A percentile compares a stretch with the other conserved stretches of the same genome.
Evolutionary conservation across 768 basidiomycete species (phyloP).

Genomic region (Xerocomus brunneocitrinus): DNA sequence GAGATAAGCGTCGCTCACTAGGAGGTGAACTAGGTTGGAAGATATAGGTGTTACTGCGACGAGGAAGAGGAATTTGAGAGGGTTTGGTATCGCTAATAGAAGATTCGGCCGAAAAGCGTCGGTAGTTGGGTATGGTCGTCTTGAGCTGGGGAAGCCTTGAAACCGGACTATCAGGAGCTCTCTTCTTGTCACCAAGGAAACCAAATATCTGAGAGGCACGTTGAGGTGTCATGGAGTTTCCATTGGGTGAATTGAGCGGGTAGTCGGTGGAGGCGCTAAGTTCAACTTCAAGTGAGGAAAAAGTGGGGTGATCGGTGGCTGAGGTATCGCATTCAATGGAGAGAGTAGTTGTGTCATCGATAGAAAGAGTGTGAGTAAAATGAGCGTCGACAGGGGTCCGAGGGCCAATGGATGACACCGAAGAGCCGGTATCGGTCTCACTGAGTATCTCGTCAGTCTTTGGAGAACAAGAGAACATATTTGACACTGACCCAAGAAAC

Average conservation of each 20-base stretch:
- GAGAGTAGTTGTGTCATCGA: constrained; percentile 35
- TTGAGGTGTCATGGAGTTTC: constrained; percentile 50
- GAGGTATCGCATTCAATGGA: constrained; percentile 45
- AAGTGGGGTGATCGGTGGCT: constrained; percentile 34
- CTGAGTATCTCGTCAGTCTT: constrained; percentile 27
- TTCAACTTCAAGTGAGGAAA: constrained; percentile 77
- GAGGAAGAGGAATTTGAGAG: constrained; percentile 14
- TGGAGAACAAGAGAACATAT: neutral
- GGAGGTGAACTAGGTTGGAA: constrained; percentile 11
- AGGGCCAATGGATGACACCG: constrained; percentile 47
- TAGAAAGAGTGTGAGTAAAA: constrained; percentile 39
- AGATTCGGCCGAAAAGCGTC: constrained; percentile 24
- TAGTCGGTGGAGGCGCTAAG: constrained; percentile 49
- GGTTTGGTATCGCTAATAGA: constrained; percentile 22
- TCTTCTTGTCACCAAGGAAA: constrained; percentile 55
- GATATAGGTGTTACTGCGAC: constrained; percentile 9
- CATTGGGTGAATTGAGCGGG: constrained; percentile 31
- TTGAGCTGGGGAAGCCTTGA: constrained; percentile 31
- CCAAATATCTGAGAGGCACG: constrained; percentile 74
- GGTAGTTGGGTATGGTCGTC: constrained; percentile 15
- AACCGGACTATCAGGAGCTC: constrained; percentile 33
- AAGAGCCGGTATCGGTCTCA: constrained; percentile 41
- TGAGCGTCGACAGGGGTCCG: constrained; percentile 44
- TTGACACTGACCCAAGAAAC: constrained; percentile 52
- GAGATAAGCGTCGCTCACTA: constrained; percentile 10